These are phyloP conservation scores for Apiotrichum domesticum DNA, from an alignment of 1,284 basidiomycete species.

Conservation along the genomic window DNA sequence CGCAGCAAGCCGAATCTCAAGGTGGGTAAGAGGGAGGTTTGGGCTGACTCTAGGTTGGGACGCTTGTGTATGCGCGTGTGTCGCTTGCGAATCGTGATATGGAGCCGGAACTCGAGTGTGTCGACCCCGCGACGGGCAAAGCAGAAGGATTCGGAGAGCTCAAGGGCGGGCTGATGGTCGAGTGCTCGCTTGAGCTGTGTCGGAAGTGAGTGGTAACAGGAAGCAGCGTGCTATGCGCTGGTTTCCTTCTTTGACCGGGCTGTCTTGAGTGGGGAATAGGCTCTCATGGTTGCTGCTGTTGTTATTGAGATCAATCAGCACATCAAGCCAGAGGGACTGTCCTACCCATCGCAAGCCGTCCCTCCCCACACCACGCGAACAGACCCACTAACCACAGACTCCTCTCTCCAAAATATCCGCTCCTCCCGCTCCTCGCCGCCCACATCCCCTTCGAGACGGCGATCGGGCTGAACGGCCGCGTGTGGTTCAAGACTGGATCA, in stretches of 20 bases:
- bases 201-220: constrained; percentile 34
- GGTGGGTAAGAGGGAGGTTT: constrained; percentile 28
- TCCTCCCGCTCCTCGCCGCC: constrained; percentile 37
- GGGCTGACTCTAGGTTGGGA: constrained; percentile 45
- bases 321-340: no score
- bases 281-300: no score
- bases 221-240: no score
- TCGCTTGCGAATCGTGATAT: constrained; percentile 49
- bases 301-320: no score
- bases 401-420: constrained; percentile 42
- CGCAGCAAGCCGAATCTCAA: constrained; percentile 51
- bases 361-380: no score
- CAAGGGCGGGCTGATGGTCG: constrained; percentile 46
- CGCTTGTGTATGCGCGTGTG: constrained; percentile 50
- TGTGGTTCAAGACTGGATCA: constrained; percentile 49
- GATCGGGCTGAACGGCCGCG: constrained; percentile 50
- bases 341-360: no score
- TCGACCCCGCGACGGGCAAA: constrained; percentile 50
- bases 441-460: constrained; percentile 49
- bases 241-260: no score
- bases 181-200: constrained; percentile 39
- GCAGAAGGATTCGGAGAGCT: constrained; percentile 51
- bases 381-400: constrained; percentile 27
- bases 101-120: constrained; percentile 52
- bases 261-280: no score